Percentiles rank a stretch among this genome's conserved stretches.
These are phyloP conservation scores for Xanthoceras sorbifolium DNA, from an alignment of 345 rosid species.

Conservation along the genomic window DNA sequence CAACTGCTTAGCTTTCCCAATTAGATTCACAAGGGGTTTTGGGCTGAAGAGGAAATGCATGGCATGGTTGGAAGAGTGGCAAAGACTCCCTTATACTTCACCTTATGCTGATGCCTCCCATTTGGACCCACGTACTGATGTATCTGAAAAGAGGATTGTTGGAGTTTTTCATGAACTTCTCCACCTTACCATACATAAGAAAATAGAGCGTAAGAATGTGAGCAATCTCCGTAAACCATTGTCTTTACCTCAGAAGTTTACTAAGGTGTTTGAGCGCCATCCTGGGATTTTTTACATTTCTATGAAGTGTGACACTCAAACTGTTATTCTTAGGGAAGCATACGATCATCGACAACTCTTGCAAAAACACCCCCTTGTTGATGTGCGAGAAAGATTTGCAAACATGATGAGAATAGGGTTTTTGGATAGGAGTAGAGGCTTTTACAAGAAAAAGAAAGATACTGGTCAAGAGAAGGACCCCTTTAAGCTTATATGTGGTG, in stretches of 20 bases:
- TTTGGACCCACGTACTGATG: conserved; percentile 82
- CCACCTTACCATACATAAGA: conserved; percentile 71
- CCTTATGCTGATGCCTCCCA: conserved; percentile 65
- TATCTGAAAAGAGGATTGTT: conserved; percentile 81
- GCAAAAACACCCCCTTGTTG: conserved; percentile 59
- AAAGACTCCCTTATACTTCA: conserved; percentile 75
- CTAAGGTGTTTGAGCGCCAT: conserved; percentile 83
- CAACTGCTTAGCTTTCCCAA: conserved; percentile 57
- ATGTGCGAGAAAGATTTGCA: conserved; percentile 47
- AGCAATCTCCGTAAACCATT: conserved; percentile 77
- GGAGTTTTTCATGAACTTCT: conserved; percentile 89
- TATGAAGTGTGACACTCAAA: conserved; percentile 61
- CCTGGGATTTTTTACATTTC: conserved; percentile 88
- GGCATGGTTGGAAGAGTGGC: conserved; percentile 88
- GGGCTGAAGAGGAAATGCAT: conserved; percentile 76
- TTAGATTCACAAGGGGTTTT: conserved; percentile 78
- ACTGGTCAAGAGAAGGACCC: conserved; percentile 15
- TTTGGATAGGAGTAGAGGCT: conserved; percentile 66
- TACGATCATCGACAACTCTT: conserved; percentile 53
- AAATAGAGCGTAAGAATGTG: conserved; percentile 69
- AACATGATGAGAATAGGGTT: conserved; percentile 60
- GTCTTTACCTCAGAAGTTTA: conserved; percentile 75
- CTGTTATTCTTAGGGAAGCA: conserved; percentile 78
- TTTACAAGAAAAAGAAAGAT: conserved; percentile 35
- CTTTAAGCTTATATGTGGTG: conserved; percentile 3